These are phyloP conservation scores for Tagetes erecta DNA, from an alignment of 129 eudicot species.

Conservation along the genomic window DNA sequence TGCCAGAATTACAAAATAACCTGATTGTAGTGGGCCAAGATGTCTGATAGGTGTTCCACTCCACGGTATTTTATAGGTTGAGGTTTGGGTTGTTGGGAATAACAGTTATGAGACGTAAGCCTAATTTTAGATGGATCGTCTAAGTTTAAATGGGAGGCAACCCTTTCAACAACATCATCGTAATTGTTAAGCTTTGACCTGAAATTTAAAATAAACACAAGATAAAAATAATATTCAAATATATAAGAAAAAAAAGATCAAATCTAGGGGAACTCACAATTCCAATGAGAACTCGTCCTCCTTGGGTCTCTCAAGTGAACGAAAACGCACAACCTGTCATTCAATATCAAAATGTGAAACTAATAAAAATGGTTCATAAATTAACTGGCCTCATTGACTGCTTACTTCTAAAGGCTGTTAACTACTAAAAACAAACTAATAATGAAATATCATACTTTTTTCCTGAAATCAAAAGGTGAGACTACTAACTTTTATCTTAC, in stretches of 20 bases:
- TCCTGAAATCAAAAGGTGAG: neutral
- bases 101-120: constrained; percentile 88
- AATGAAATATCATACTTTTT: neutral
- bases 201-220: constrained; percentile 1
- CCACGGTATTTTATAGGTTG: constrained; percentile 73
- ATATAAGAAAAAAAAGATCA: neutral
- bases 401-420: neutral
- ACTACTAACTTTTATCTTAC: neutral
- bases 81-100: constrained; percentile 91
- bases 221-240: neutral
- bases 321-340: constrained; percentile 70
- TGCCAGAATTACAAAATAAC: constrained; percentile 32
- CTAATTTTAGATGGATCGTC: constrained; percentile 79
- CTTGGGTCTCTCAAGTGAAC: constrained; percentile 81
- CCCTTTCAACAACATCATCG: constrained; percentile 78
- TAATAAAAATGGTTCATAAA: too few relatives aligned
- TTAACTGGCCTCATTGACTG: neutral
- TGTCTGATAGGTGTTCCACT: constrained; percentile 70
- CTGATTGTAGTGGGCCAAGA: constrained; percentile 88
- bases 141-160: constrained; percentile 60
- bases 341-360: neutral
- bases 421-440: neutral
- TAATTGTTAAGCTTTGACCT: constrained; percentile 82
- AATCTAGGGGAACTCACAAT: constrained; percentile 46
- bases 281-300: constrained; percentile 80